A percentile compares a stretch with the other conserved stretches of the same genome.
Conservation (phyloP, 2,329 filamentous ascomycete species). For the Malbranchea zuffiana region DNA sequence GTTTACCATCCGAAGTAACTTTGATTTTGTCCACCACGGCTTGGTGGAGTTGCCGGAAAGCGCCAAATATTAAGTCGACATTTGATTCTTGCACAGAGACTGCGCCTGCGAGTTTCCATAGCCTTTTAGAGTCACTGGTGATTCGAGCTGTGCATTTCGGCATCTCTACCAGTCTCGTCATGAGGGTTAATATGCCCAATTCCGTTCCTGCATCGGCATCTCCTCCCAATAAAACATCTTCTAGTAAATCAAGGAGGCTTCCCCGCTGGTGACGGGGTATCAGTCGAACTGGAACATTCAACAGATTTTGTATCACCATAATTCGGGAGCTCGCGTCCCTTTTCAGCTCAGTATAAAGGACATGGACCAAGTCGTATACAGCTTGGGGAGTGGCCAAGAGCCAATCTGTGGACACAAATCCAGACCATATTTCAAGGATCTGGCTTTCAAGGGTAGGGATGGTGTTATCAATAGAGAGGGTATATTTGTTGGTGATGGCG, state of each 20-base stretch:
- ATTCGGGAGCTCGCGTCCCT: constrained; percentile 21
- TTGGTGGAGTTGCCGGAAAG: constrained; percentile 28
- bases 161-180: constrained; percentile 32
- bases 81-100: constrained; percentile 24
- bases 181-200: constrained; percentile 28
- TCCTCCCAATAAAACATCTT: constrained; percentile 24
- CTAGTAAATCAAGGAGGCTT: constrained; percentile 25
- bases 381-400: constrained; percentile 26
- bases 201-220: constrained; percentile 20
- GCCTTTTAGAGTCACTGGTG: constrained; percentile 27
- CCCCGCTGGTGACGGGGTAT: constrained; percentile 30
- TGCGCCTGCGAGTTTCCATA: constrained; percentile 29
- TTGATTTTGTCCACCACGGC: constrained; percentile 28
- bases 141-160: constrained; percentile 29
- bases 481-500: too few species aligned
- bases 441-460: too few species aligned
- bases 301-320: constrained; percentile 27
- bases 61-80: constrained; percentile 19
- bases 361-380: constrained; percentile 25
- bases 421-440: constrained; percentile 30
- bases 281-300: constrained; percentile 27
- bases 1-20: constrained; percentile 25
- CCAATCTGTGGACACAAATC: constrained; percentile 31
- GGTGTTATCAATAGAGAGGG: too few species aligned
- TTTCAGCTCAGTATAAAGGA: constrained; percentile 26